phyloP scores from a whole-genome alignment of 2,329 filamentous ascomycete species.

The Sarocladium strictum region DNA sequence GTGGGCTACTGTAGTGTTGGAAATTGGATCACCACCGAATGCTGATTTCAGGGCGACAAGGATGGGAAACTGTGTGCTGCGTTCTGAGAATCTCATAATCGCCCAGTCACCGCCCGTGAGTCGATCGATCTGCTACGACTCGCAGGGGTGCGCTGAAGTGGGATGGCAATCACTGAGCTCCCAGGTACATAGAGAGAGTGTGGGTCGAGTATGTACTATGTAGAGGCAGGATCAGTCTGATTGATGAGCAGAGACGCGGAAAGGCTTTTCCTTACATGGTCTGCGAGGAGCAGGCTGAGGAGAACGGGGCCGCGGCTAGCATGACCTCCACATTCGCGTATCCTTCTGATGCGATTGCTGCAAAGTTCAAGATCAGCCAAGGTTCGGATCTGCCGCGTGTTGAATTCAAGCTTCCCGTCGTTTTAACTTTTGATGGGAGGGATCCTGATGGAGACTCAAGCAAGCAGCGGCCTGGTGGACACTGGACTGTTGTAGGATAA shows the following conservation, averaged over 20 bases:
- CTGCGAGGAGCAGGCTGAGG: too few relatives aligned
- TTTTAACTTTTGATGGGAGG: background rate
- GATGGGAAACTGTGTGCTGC: background rate
- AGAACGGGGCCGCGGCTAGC: too few relatives aligned
- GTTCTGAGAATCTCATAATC: background rate
- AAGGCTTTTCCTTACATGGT: too few relatives aligned
- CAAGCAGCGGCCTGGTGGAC: background rate
- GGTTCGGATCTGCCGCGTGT: too few relatives aligned
- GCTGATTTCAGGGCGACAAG: background rate
- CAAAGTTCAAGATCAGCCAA: too few relatives aligned
- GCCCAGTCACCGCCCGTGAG: background rate
- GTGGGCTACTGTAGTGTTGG: background rate
- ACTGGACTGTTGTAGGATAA: too few relatives aligned
- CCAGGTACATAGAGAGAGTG: background rate
- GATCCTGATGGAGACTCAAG: background rate
- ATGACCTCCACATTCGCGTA: too few relatives aligned
- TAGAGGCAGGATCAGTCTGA: background rate
- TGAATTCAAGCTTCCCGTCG: background rate
- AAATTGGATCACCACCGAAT: background rate
- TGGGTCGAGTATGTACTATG: background rate
- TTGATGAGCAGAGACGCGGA: background rate
- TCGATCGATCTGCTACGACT: slow-evolving; percentile 1
- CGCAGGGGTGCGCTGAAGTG: background rate
- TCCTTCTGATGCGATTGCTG: too few relatives aligned
- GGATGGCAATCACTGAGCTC: background rate